phyloP scores from a whole-genome alignment of 2,329 filamentous ascomycete genomes.

The Nemania sp. region DNA sequence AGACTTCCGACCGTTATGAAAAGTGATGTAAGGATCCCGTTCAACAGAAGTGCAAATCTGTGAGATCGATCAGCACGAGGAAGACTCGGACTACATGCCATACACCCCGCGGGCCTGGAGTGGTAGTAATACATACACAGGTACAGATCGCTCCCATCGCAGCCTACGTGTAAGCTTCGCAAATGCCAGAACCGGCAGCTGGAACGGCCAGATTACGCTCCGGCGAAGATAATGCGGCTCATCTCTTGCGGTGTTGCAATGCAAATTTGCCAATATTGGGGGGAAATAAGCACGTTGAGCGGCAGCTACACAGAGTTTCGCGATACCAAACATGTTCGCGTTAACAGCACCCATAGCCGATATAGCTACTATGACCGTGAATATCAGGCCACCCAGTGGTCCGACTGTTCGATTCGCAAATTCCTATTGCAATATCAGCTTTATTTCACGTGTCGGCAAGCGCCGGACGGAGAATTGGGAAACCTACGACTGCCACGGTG shows the following conservation, averaged over 20 bases:
- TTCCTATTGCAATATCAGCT: slow-evolving; percentile 31
- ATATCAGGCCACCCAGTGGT: slow-evolving; percentile 42
- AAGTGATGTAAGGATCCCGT: slow-evolving; percentile 31
- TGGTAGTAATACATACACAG: slow-evolving; percentile 29
- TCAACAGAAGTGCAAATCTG: slow-evolving; percentile 32
- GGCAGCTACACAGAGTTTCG: slow-evolving; percentile 46
- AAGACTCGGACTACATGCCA: background rate
- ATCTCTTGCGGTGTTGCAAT: slow-evolving; percentile 34
- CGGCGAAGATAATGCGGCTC: slow-evolving; percentile 34
- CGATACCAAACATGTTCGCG: slow-evolving; percentile 49
- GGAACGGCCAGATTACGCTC: slow-evolving; percentile 26
- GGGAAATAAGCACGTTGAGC: slow-evolving; percentile 37
- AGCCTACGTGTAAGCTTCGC: slow-evolving; percentile 32
- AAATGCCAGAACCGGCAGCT: slow-evolving; percentile 26
- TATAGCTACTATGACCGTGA: slow-evolving; percentile 45
- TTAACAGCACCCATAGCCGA: slow-evolving; percentile 48
- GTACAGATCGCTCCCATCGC: slow-evolving; percentile 27
- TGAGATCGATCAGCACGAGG: slow-evolving; percentile 9
- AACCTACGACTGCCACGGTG: slow-evolving; percentile 48
- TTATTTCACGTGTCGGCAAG: slow-evolving; percentile 15
- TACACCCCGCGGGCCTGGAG: background rate
- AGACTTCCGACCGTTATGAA: slow-evolving; percentile 35
- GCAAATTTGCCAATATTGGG: slow-evolving; percentile 33
- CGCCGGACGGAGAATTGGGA: slow-evolving; percentile 17
- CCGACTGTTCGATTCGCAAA: slow-evolving; percentile 41